Conservation (phyloP, 2,329 filamentous ascomycete genomes). For the Neonectria ditissima region DNA sequence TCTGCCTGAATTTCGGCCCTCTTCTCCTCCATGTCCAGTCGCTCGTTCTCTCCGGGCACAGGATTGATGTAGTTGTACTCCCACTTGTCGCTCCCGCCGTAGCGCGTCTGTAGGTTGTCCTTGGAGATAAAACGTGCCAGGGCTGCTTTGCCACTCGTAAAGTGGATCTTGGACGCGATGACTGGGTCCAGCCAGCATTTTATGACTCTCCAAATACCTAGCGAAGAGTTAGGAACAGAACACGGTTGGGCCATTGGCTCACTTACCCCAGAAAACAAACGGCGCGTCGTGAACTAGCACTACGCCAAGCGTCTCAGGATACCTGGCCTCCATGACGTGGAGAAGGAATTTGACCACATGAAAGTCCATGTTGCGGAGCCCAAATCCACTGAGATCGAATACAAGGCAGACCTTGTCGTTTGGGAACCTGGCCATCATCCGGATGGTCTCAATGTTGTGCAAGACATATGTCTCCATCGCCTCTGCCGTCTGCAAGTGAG, state of each 20-base stretch:
- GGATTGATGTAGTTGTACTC: constrained; percentile 75
- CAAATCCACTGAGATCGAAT: constrained; percentile 80
- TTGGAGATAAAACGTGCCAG: constrained; percentile 71
- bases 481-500: constrained; percentile 48
- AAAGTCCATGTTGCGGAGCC: constrained; percentile 81
- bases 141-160: constrained; percentile 72
- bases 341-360: constrained; percentile 83
- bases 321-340: constrained; percentile 83
- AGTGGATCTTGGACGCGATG: constrained; percentile 78
- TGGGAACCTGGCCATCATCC: constrained; percentile 41
- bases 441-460: constrained; percentile 54
- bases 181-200: constrained; percentile 82
- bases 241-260: neutral
- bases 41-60: constrained; percentile 67
- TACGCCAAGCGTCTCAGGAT: constrained; percentile 77
- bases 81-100: constrained; percentile 76
- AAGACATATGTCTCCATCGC: constrained; percentile 54
- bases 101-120: constrained; percentile 66
- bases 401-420: constrained; percentile 57
- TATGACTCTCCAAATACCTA: constrained; percentile 70
- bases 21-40: constrained; percentile 47
- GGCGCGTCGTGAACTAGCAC: constrained; percentile 82
- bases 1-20: constrained; percentile 63
- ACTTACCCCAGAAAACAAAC: constrained; percentile 71
- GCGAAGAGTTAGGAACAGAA: neutral